Conservation (phyloP, 1,284 basidiomycete species). For the Fomitopsis palustris region DNA sequence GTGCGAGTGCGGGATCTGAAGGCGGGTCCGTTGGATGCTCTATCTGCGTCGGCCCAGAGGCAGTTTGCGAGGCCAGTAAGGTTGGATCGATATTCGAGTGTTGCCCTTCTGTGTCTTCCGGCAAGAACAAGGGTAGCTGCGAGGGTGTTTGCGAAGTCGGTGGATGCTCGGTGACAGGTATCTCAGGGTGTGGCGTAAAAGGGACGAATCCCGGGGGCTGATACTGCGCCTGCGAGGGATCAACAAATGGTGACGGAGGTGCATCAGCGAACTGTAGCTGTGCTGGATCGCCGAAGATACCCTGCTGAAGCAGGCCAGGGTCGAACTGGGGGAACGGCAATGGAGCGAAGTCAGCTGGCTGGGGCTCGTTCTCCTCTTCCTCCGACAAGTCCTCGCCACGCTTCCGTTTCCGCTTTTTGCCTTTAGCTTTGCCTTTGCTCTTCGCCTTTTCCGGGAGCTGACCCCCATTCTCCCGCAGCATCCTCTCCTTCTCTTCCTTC, state of each 20-base stretch:
- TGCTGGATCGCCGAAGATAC: slow-evolving; percentile 39
- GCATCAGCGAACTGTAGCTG: slow-evolving; percentile 25
- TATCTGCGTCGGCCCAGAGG: slow-evolving; percentile 9
- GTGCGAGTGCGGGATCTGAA: slow-evolving; percentile 15
- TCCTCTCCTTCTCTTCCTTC: slow-evolving; percentile 59
- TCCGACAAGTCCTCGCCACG: slow-evolving; percentile 29
- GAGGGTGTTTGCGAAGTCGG: background rate
- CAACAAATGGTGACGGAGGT: background rate
- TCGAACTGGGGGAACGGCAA: slow-evolving; percentile 33
- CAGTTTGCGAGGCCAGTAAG: slow-evolving; percentile 37
- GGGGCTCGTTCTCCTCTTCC: slow-evolving; percentile 28
- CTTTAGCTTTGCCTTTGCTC: slow-evolving; percentile 38
- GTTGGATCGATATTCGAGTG: slow-evolving; percentile 49
- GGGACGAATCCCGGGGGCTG: slow-evolving; percentile 34
- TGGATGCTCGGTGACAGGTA: background rate
- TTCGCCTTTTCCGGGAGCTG: slow-evolving; percentile 30
- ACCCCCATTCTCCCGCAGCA: slow-evolving; percentile 35
- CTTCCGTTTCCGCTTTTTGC: slow-evolving; percentile 35
- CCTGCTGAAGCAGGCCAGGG: slow-evolving; percentile 41
- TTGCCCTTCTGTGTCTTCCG: slow-evolving; percentile 20
- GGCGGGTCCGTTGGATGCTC: slow-evolving; percentile 14
- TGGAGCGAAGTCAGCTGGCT: slow-evolving; percentile 14
- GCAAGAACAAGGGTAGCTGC: slow-evolving; percentile 15
- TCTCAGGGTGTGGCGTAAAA: background rate
- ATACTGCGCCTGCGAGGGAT: background rate